Base-by-base conservation (phyloP, 1,284 basidiomycete species). In the Apiotrichum sp. region DNA sequence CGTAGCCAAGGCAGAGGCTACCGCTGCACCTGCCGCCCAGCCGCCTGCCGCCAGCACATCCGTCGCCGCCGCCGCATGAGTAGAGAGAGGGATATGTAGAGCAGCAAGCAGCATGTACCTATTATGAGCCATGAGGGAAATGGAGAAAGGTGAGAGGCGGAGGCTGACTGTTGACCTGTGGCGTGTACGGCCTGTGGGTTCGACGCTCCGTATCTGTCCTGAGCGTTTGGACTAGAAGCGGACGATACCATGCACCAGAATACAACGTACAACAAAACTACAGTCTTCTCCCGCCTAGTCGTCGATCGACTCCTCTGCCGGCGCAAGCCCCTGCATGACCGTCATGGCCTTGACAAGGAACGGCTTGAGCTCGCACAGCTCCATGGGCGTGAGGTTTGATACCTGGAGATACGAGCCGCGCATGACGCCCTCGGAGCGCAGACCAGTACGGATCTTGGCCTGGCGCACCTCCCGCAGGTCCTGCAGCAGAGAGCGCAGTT, bases 381-480 rank as follows among this genome's bases (percentile, higher is more conserved):
- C 92, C 83, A 93, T 86, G 0, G 89, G 85, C 55, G 86, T 89
- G 31, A 95, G 78, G 65, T 92, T 89, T 3, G 88, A 85, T 60
- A 93, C 80, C 76, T 86, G 86, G 22, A 96, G 80, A 62, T 82
- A 80, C 2, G 72, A 71, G 2, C 77, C 71, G 52, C 68, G 62
- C 67, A 76, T 71, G 22, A 75, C 74, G 14, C 71, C 73, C 70
- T 88, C 87, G 64, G 86, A 70, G 85, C 83, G 75, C 85, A 98
- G 78, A 80, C 93, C 92, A 46, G 87, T 83, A 58, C 93, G 79
- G 75, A 89, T 87, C 73, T 98, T 98, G 33, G 90, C 87, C 73
- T 98, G 95, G 45, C 95, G 82, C 14, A 89, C 89, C 78, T 98
- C 93, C 13, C 92, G 86, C 36, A 98, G 81, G 71, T 97, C 93